phyloP scores from a whole-genome alignment of 2,329 filamentous ascomycete species.

The Cladobotryum protrusum region DNA sequence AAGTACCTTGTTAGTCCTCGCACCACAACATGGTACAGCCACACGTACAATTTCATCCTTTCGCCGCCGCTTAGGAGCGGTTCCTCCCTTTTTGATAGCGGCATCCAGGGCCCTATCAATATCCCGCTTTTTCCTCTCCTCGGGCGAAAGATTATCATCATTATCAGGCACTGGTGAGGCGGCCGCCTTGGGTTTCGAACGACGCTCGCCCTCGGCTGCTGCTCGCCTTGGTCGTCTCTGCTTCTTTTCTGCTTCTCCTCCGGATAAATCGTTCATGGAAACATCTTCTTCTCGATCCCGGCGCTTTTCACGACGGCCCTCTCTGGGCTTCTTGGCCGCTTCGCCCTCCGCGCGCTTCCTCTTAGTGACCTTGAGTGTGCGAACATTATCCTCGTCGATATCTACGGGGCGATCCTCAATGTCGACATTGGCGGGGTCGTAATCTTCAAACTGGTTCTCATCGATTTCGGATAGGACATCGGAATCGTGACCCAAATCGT shows the following conservation, averaged over 20 bases:
- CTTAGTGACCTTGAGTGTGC: slow-evolving; percentile 58
- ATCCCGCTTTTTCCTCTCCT: slow-evolving; percentile 75
- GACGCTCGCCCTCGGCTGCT: slow-evolving; percentile 41
- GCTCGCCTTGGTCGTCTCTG: slow-evolving; percentile 43
- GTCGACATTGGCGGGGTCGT: slow-evolving; percentile 58
- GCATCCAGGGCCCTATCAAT: slow-evolving; percentile 85
- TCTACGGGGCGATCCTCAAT: slow-evolving; percentile 59
- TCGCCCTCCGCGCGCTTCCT: slow-evolving; percentile 59
- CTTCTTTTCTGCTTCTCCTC: slow-evolving; percentile 37
- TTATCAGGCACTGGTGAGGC: slow-evolving; percentile 55
- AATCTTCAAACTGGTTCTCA: slow-evolving; percentile 64
- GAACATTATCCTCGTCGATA: slow-evolving; percentile 60
- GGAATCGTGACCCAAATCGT: slow-evolving; percentile 49
- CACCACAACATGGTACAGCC: not conserved
- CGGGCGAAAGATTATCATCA: slow-evolving; percentile 74
- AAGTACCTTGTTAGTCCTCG: slow-evolving; percentile 16
- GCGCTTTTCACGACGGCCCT: slow-evolving; percentile 61
- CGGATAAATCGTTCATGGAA: slow-evolving; percentile 39
- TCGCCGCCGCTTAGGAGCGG: slow-evolving; percentile 59
- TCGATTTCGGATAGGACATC: slow-evolving; percentile 62
- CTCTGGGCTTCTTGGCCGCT: slow-evolving; percentile 66
- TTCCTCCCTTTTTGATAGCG: slow-evolving; percentile 70
- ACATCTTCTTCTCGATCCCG: slow-evolving; percentile 46
- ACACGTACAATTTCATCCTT: slow-evolving; percentile 75
- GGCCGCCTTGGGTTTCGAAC: slow-evolving; percentile 29